Evolutionary conservation across 164 flowering plant genomes (phyloP).

Genomic region (Umbellularia californica): DNA sequence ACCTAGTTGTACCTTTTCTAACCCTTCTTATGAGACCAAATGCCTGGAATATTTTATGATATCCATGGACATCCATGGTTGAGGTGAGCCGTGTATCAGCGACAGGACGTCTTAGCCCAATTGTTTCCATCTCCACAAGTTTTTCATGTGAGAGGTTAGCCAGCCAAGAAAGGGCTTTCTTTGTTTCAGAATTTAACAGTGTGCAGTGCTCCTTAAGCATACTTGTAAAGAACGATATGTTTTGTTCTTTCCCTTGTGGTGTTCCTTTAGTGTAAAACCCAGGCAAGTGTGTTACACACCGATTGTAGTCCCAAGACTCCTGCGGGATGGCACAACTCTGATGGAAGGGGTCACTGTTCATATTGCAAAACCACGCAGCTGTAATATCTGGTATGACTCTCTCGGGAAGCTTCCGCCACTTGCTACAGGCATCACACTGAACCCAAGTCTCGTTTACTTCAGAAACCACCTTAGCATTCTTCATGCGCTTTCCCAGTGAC

Average conservation of each 20-base stretch:
- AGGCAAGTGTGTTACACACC: slow-evolving; percentile 53
- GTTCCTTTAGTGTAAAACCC: slow-evolving; percentile 74
- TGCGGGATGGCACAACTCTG: slow-evolving; percentile 72
- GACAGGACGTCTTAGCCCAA: slow-evolving; percentile 62
- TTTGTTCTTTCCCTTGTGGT: slow-evolving; percentile 53
- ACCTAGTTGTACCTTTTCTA: slow-evolving; percentile 48
- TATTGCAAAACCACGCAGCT: slow-evolving; percentile 88
- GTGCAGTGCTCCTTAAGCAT: slow-evolving; percentile 71
- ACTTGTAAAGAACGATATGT: slow-evolving; percentile 65
- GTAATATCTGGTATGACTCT: slow-evolving; percentile 35
- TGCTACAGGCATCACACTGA: slow-evolving; percentile 86
- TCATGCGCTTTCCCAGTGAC: slow-evolving; percentile 16
- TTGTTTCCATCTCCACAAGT: slow-evolving; percentile 72
- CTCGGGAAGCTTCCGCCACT: slow-evolving; percentile 74
- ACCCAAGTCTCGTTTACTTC: slow-evolving; percentile 72
- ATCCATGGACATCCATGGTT: slow-evolving; percentile 33
- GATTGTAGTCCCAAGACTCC: slow-evolving; percentile 55
- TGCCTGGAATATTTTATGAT: slow-evolving; percentile 67
- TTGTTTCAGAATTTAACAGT: slow-evolving; percentile 47
- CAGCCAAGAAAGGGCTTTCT: slow-evolving; percentile 76
- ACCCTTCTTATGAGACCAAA: slow-evolving; percentile 68
- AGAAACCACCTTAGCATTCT: slow-evolving; percentile 16
- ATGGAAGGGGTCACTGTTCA: slow-evolving; percentile 61
- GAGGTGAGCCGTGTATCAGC: slow-evolving; percentile 28
- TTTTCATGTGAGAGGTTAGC: slow-evolving; percentile 56